Evolutionary conservation across 192 early-diverging fungal species (phyloP).

Genomic region (Coemansia sp.): DNA sequence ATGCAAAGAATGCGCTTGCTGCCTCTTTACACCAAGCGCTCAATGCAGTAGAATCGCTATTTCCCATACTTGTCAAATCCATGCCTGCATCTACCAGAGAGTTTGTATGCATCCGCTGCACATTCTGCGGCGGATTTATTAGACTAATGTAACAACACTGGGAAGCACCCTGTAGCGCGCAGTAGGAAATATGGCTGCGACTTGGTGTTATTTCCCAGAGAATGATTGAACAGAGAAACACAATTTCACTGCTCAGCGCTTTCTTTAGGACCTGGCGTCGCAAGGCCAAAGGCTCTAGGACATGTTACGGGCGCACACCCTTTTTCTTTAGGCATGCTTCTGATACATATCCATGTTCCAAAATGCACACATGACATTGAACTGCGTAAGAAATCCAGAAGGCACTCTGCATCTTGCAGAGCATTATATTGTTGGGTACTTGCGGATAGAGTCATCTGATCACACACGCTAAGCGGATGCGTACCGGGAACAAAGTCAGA

Average conservation of each 20-base stretch:
- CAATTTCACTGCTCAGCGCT: conserved; percentile 5
- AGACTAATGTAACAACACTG: neutral
- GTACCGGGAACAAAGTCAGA: neutral
- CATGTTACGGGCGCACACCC: conserved; percentile 48
- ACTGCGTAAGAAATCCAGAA: neutral
- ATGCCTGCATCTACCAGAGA: neutral
- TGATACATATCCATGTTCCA: conserved; percentile 5
- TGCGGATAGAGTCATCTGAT: neutral
- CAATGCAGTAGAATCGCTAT: neutral
- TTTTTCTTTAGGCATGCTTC: conserved; percentile 2
- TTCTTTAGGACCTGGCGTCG: conserved; percentile 32
- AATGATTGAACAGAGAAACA: neutral
- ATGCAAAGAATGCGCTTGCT: neutral
- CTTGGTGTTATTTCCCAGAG: neutral
- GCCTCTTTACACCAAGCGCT: neutral
- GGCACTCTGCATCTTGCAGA: neutral
- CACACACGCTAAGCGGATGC: neutral
- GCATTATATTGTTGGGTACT: neutral
- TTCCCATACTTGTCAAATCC: neutral
- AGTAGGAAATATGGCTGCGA: neutral
- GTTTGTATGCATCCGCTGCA: neutral
- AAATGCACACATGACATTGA: neutral
- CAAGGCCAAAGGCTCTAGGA: conserved; percentile 21
- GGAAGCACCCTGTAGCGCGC: neutral
- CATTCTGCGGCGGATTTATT: neutral